phyloP scores from a whole-genome alignment of 345 rosid species.

The Nasturtium officinale region DNA sequence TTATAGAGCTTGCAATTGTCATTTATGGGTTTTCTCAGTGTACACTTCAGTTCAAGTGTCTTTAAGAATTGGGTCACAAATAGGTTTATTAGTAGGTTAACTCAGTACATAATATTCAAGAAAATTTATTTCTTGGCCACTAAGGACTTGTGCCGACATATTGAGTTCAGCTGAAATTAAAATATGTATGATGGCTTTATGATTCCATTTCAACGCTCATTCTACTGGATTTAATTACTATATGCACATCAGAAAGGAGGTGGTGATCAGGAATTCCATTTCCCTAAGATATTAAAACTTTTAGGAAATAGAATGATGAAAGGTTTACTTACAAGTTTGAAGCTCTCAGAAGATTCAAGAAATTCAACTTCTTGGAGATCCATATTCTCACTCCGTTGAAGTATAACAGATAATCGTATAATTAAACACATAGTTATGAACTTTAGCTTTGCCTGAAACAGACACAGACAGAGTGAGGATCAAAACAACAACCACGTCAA shows the following conservation, averaged over 20 bases:
- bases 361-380: constrained; percentile 48
- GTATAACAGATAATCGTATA: constrained; percentile 52
- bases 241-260: background rate
- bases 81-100: background rate
- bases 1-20: background rate
- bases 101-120: background rate
- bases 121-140: background rate
- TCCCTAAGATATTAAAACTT: background rate
- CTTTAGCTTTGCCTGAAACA: constrained; percentile 54
- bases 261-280: constrained; percentile 14
- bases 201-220: background rate
- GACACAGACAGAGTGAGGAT: background rate
- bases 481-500: constrained; percentile 10
- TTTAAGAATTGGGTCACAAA: background rate
- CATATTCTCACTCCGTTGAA: constrained; percentile 50
- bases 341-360: constrained; percentile 48
- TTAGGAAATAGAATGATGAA: background rate
- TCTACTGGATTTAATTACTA: background rate
- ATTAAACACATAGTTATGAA: constrained; percentile 54
- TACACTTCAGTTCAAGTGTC: background rate
- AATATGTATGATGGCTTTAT: background rate
- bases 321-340: constrained; percentile 50
- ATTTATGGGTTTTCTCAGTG: background rate
- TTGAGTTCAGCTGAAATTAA: background rate
- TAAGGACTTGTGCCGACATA: too few species aligned